Evolutionary conservation across 2,329 filamentous ascomycete species (phyloP), one percentile per base, ranked within the genome.

Genomic region (Hypoxylon sp.): DNA sequence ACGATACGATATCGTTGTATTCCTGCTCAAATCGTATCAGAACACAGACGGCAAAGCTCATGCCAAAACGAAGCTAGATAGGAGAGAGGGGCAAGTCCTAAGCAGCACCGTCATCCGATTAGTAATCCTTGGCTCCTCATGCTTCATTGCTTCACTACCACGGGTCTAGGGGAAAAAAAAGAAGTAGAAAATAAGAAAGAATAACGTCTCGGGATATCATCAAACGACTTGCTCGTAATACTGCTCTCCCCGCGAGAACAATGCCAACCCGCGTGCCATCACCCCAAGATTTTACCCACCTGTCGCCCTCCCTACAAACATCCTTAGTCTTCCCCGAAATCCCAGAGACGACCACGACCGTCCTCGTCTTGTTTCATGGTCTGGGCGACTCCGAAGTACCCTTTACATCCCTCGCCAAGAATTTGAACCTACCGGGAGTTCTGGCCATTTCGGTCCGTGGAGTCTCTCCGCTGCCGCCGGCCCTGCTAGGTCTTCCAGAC

Each of bases 281-380:
- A 18, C 70, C 74, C 7, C 74, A 74, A 13, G 83, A 86, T 71
- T 84, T 86, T 63, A 60, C 74, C 31, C 66, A 76, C 24, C 75
- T 83, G 33, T 63, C 72, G 18, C 68, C 76, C 33, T 69, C 69
- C 40, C 74, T 83, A 48, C 75, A 75, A 10, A 68, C 80, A 56
- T 74, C 78, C 47, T 71, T 83, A 41, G 76, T 81, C 65, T 81
- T 78, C 69, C 81, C 82, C 37, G 72, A 77, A 23, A 80, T 83
- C 18, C 77, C 83, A 31, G 84, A 89, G 59, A 83, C 83, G 10
- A 85, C 88, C 8, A 89, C 87, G 38, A 88, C 93, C 67, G 81
- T 96, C 65, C 85, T 96, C 60, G 77, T 96, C 70, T 83, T 96
- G 48, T 85, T 96, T 55, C 92, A 96, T 74, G 92, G 92, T 63